phyloP scores from a whole-genome alignment of 1,139 yeast genomes.

The Tardiomyces blankii region DNA sequence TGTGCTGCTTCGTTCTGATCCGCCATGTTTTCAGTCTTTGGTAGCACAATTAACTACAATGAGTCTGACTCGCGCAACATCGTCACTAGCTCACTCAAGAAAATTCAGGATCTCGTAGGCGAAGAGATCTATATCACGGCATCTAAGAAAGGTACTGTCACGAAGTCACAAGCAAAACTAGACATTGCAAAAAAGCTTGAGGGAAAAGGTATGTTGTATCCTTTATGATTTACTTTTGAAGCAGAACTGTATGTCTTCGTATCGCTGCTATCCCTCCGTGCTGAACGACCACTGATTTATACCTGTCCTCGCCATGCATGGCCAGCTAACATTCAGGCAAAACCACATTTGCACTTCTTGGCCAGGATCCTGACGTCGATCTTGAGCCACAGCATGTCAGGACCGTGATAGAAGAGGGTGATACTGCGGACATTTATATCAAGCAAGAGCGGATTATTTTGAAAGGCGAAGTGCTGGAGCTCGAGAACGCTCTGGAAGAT shows the following conservation, averaged over 20 bases:
- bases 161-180: slow-evolving; percentile 9
- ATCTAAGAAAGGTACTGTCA: slow-evolving; percentile 11
- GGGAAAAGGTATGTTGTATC: slow-evolving; percentile 6
- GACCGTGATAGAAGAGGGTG: slow-evolving; percentile 1
- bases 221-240: not conserved
- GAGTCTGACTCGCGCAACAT: slow-evolving; percentile 10
- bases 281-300: too few relatives aligned
- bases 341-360: slow-evolving; percentile 11
- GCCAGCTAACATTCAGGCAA: slow-evolving; percentile 1
- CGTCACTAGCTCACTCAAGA: slow-evolving; percentile 6
- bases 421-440: slow-evolving; percentile 3
- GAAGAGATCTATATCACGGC: slow-evolving; percentile 12
- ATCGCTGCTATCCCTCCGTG: too few relatives aligned
- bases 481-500: not conserved
- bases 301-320: too few relatives aligned
- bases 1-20: too few relatives aligned
- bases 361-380: slow-evolving; percentile 10
- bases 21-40: not conserved
- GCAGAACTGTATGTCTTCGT: too few relatives aligned
- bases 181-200: slow-evolving; percentile 10
- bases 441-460: slow-evolving; percentile 6
- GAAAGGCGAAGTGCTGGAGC: not conserved
- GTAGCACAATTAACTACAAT: slow-evolving; percentile 4
- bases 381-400: slow-evolving; percentile 4
- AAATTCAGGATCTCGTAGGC: slow-evolving; percentile 1